A percentile compares a stretch with the other conserved stretches of the same genome.
Conservation (phyloP, 805 yeast genomes). For the Starmerella cellae region DNA sequence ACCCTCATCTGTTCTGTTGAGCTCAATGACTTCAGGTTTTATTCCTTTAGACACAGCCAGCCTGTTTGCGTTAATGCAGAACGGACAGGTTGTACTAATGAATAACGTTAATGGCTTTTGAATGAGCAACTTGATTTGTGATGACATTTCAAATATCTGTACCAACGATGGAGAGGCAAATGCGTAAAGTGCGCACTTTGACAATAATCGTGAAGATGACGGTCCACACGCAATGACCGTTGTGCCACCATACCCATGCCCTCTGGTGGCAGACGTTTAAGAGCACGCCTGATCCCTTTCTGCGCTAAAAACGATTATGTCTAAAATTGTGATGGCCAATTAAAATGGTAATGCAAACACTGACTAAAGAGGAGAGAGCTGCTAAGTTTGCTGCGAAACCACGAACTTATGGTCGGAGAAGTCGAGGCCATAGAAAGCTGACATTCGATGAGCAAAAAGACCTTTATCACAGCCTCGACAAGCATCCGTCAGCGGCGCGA, state of each 20-base stretch:
- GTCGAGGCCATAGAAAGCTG: slow-evolving; percentile 11
- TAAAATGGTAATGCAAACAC: slow-evolving; percentile 7
- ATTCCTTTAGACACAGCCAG: slow-evolving; percentile 17
- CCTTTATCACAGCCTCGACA: slow-evolving; percentile 1
- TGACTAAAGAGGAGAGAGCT: slow-evolving; percentile 11
- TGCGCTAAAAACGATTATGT: too few species aligned
- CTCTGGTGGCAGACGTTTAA: too few species aligned
- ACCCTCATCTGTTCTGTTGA: slow-evolving; percentile 47
- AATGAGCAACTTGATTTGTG: slow-evolving; percentile 1
- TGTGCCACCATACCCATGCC: too few species aligned
- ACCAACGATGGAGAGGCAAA: too few species aligned
- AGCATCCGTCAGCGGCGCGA: not conserved
- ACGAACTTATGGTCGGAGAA: slow-evolving; percentile 4
- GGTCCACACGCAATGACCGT: too few species aligned
- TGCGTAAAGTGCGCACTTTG: too few species aligned
- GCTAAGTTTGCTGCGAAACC: slow-evolving; percentile 9
- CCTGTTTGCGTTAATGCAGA: slow-evolving; percentile 18
- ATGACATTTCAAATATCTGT: too few species aligned
- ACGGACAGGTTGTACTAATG: slow-evolving; percentile 22
- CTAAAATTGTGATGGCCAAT: too few species aligned
- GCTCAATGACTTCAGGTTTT: slow-evolving; percentile 33
- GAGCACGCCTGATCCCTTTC: too few species aligned
- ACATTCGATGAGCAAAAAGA: slow-evolving; percentile 5
- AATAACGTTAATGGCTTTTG: slow-evolving; percentile 19
- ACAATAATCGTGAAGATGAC: too few species aligned